Evolutionary conservation across 2,329 filamentous ascomycete genomes (phyloP), one percentile per base, ranked within the genome.

Genomic region (Periglandula ipomoeae): DNA sequence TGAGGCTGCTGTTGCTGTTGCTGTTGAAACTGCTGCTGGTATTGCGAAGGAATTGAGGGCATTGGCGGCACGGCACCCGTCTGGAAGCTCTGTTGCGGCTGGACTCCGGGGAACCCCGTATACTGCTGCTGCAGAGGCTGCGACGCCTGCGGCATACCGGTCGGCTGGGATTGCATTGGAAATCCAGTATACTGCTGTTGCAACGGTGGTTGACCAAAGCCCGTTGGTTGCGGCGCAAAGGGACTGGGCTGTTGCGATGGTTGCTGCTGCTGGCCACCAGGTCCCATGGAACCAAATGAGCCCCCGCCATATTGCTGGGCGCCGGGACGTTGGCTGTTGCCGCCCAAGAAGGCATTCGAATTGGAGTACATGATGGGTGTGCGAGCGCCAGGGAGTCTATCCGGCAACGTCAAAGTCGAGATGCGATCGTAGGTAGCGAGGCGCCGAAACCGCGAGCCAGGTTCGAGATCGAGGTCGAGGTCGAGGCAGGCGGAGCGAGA

Each of bases 281-380:
- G 74, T 20, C 44, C 47, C 74, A 70, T 74, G 78, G 61, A 77
- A 81, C 60, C 78, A 37, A 54, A 53, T 3, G 53, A 49, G 2
- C 24, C 44, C 17, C 27, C 44, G 27, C 59, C 62, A 59, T 63
- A 65, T 50, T 67, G 81, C 55, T 75, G 75, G 55, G 79, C 78
- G 47, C 81, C 81, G 44, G 85, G 86, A 52, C 83, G 85, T 65
- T 85, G 80, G 73, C 76, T 85, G 64, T 84, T 88, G 66, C 77
- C 79, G 68, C 89, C 89, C 61, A 95, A 71, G 68, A 84, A 96
- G 55, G 87, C 84, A 73, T 87, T 94, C 57, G 88, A 87, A 66
- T 85, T 88, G 57, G 89, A 93, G 72, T 88, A 97, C 91, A 96
- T 96, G 69, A 61, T 53, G 55, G 51, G 44, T 42, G 35, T 35